Base-by-base conservation (phyloP, 345 rosid species). In the Reutealis trisperma region DNA sequence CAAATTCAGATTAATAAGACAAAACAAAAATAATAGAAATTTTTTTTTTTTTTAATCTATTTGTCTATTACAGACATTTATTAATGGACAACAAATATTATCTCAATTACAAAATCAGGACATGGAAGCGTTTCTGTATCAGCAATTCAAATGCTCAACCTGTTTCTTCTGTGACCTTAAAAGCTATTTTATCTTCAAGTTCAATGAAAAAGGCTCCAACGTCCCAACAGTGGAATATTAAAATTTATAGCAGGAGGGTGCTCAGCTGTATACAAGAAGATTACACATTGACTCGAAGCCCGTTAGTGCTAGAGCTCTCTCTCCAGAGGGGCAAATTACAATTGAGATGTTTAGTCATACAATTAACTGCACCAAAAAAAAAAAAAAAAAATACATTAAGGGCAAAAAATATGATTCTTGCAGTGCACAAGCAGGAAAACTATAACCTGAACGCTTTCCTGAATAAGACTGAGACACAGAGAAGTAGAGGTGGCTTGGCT, bases 351-450 rank as follows among this genome's bases (percentile, higher is more conserved):
- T 42, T 59, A 30, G 52, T 63, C 24, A 37, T 70, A 59, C 18
- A 59, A 70, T 58, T n/a, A 60, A 52, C 74, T 69, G 54, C 74
- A 63, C 69, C n/a, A n/a, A n/a, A n/a, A 66, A 66, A 42, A 55
- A 13, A 34, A 52, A 70, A 1, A 55, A 55, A 22, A 5, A 1
- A 41, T 30, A 2, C 61, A 22, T 55, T 22, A 76, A 11, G 5
- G 45, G 2, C 21, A 2, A 14, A 12, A 60, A 27, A 0, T 2
- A 14, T 8, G 22, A 67, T 16, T 7, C 7, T n/a, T 25, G 12
- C 42, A 69, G 1, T 49, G 19, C 18, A 19, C 42, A 45, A 4
- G 19, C 2, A 1, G 19, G 41, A 51, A 51, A 51, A 51, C 18
- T 37, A 19, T 24, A 63, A 27, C 14, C 49, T 5, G 3, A 24